Evolutionary conservation across 805 yeast species (phyloP), one percentile per base, ranked within the genome.

Genomic region (Clavispora fructus): DNA sequence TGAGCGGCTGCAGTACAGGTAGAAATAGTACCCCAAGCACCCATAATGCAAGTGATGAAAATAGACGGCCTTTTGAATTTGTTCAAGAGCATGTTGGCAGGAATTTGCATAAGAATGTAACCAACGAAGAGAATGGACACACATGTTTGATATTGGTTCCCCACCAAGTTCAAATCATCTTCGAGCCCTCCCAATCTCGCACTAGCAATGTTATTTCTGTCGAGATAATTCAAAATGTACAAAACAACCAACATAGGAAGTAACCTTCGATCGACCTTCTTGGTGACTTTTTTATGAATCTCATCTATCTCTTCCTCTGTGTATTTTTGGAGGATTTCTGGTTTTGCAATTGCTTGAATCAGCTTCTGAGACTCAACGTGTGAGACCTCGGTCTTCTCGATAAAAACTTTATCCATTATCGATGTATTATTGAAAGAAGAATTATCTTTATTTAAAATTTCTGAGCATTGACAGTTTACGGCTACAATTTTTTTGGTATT

Each of bases 111-210:
- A 44, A 67, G 54, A 48, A 75, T 74, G 52, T 75, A 77, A 19
- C 79, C 73, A 50, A 77, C 72, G 58, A 70, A 77, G 39, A 77
- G 67, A 39, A 79, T 68, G n/a, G 81, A 72, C 46, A 79, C 74
- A 59, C 74, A 68, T 6, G 77, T 75, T 54, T 78, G 77, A 49
- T 74, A 76, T 53, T 75, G 71, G 35, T 57, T 58, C 7, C 78
- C 78, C 4, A 57, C 50, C 37, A 76, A 61, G 1, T 65, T 64
- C 42, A 76, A 58, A 46, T 76, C 80, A 8, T 64, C 63, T 50
- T 67, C 67, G 49, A 78, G 58, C 13, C 79, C 80, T 35, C 78
- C 82, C 35, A 75, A 64, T 47, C 78, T 65, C 1, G 82, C 82
- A 54, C 75, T 71, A 11, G 82, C 82, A 51, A 78, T 74, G 52